These are phyloP conservation scores for Sedum album DNA, from an alignment of 164 flowering plant species.

Conservation along the genomic window DNA sequence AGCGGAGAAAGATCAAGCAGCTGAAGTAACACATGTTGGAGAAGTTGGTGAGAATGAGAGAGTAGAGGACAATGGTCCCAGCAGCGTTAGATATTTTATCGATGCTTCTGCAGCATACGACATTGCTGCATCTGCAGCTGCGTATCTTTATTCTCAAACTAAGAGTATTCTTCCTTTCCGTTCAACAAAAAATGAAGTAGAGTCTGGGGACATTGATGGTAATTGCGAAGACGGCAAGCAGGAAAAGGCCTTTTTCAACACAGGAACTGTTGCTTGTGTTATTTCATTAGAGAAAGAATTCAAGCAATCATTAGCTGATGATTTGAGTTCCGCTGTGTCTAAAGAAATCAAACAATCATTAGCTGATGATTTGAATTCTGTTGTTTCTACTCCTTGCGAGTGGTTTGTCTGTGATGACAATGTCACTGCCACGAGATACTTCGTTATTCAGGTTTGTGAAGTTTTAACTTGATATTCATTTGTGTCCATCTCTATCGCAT, in stretches of 20 bases:
- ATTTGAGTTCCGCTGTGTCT: slow-evolving; percentile 57
- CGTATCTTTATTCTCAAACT: slow-evolving; percentile 72
- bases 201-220: not conserved
- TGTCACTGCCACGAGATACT: slow-evolving; percentile 53
- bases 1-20: slow-evolving; percentile 26
- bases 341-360: slow-evolving; percentile 96
- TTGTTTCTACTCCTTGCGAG: slow-evolving; percentile 79
- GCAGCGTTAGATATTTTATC: slow-evolving; percentile 27
- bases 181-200: slow-evolving; percentile 22
- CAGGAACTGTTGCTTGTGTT: slow-evolving; percentile 82
- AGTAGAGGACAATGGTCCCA: slow-evolving; percentile 25
- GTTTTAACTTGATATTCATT: not conserved
- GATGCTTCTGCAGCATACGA: slow-evolving; percentile 67
- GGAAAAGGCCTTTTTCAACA: slow-evolving; percentile 49
- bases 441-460: slow-evolving; percentile 72
- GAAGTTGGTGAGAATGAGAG: slow-evolving; percentile 11
- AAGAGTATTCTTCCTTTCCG: slow-evolving; percentile 54
- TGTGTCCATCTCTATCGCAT: not conserved
- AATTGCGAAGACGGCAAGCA: not conserved
- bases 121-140: slow-evolving; percentile 86
- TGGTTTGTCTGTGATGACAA: slow-evolving; percentile 96
- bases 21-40: slow-evolving; percentile 19
- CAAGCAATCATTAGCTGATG: slow-evolving; percentile 90
- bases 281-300: slow-evolving; percentile 96
- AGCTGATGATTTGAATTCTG: slow-evolving; percentile 73